Conservation (phyloP, 345 rosid species). For the Schrenkiella parvula region DNA sequence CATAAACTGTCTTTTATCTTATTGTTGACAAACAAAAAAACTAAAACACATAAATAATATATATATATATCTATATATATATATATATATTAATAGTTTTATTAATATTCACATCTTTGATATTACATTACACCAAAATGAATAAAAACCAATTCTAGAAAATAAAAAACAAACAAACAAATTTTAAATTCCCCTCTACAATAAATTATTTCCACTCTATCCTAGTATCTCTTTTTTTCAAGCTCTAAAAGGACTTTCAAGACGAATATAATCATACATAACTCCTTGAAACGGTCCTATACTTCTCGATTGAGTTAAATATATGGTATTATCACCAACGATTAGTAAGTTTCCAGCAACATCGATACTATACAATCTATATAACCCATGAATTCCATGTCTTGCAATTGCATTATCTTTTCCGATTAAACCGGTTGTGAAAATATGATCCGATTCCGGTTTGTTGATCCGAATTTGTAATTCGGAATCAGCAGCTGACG, state of each 20-base stretch:
- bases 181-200: neutral
- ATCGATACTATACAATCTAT: slow-evolving; percentile 52
- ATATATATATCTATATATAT: too few species aligned
- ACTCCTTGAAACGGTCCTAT: slow-evolving; percentile 46
- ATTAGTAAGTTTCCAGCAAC: slow-evolving; percentile 40
- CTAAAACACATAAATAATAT: neutral
- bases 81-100: neutral
- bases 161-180: neutral
- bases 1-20: too few species aligned
- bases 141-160: neutral
- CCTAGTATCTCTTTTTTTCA: neutral
- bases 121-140: slow-evolving; percentile 10
- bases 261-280: slow-evolving; percentile 84
- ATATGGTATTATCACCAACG: slow-evolving; percentile 48
- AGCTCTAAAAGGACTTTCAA: slow-evolving; percentile 43
- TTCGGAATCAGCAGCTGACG: slow-evolving; percentile 56
- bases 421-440: slow-evolving; percentile 54
- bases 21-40: too few species aligned
- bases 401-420: slow-evolving; percentile 77
- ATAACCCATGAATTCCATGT: slow-evolving; percentile 84
- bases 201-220: slow-evolving; percentile 4
- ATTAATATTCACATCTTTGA: neutral
- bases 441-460: slow-evolving; percentile 25
- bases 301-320: slow-evolving; percentile 55
- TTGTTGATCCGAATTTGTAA: slow-evolving; percentile 67